Conservation (phyloP, 2,329 filamentous ascomycete genomes). For the Ambrosiella cleistominuta region DNA sequence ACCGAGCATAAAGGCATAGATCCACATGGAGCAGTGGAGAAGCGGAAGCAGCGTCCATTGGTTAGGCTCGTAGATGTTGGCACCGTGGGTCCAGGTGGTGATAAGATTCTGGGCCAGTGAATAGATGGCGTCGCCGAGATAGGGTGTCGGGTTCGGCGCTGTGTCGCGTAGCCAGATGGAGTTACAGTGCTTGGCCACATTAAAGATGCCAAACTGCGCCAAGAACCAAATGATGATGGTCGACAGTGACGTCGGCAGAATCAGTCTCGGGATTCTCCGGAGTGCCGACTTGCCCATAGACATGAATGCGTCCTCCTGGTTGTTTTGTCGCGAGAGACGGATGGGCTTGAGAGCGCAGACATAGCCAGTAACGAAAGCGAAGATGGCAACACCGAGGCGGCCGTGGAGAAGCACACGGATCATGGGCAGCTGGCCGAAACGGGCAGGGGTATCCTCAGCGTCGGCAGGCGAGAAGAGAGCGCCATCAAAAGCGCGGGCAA, state of each 20-base stretch:
- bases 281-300: constrained; percentile 40
- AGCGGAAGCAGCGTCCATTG: constrained; percentile 42
- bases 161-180: constrained; percentile 18
- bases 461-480: constrained; percentile 31
- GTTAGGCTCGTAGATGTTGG: constrained; percentile 37
- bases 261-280: constrained; percentile 37
- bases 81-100: constrained; percentile 32
- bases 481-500: constrained; percentile 32
- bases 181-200: constrained; percentile 29
- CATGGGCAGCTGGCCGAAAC: constrained; percentile 39
- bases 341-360: constrained; percentile 46
- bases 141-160: constrained; percentile 32
- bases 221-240: constrained; percentile 36
- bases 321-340: constrained; percentile 34
- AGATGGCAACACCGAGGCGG: constrained; percentile 47
- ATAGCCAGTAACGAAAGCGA: constrained; percentile 47
- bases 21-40: constrained; percentile 34
- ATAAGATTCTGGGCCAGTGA: constrained; percentile 27
- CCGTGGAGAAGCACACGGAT: constrained; percentile 42
- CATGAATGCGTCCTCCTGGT: constrained; percentile 33
- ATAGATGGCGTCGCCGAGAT: constrained; percentile 14
- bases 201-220: constrained; percentile 37
- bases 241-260: constrained; percentile 39
- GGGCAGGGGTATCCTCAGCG: constrained; percentile 26
- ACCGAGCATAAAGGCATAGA: constrained; percentile 35